Conservation (phyloP, 1,284 basidiomycete genomes). For the Cutaneotrichosporon cutaneum region DNA sequence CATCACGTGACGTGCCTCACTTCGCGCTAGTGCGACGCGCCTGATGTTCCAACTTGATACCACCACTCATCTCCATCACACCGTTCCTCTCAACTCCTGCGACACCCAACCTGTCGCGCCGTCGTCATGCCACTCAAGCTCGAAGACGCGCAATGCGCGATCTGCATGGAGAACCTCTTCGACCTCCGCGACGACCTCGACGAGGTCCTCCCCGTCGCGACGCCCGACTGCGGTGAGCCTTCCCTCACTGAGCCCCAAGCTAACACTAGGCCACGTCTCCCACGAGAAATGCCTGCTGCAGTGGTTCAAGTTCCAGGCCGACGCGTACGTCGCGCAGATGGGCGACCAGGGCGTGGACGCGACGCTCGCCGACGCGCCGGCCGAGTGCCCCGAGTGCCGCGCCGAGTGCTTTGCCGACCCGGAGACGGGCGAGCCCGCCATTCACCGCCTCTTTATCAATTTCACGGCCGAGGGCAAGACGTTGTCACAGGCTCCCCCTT, state of each 20-base stretch:
- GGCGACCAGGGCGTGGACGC: constrained; percentile 23
- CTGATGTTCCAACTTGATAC: background rate
- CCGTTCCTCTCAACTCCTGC: background rate
- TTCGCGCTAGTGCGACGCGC: background rate
- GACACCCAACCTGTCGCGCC: background rate
- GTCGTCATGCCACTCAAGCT: background rate
- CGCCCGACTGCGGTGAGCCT: constrained; percentile 46
- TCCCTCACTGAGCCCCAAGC: background rate
- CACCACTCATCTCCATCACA: background rate
- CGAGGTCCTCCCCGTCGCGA: constrained; percentile 36
- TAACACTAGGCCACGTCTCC: constrained; percentile 43
- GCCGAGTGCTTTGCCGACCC: constrained; percentile 39
- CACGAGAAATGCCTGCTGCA: constrained; percentile 40
- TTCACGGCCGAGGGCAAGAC: constrained; percentile 22
- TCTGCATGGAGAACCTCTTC: constrained; percentile 48
- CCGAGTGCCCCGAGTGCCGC: constrained; percentile 44
- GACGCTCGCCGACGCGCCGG: constrained; percentile 34
- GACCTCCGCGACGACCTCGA: constrained; percentile 39
- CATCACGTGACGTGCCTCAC: constrained; percentile 6
- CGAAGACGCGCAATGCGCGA: constrained; percentile 37
- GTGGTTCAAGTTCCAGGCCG: constrained; percentile 40
- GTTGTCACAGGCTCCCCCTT: background rate
- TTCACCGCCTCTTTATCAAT: constrained; percentile 44
- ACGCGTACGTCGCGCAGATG: constrained; percentile 26
- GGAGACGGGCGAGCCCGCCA: constrained; percentile 33